A percentile compares a stretch with the other conserved stretches of the same genome.
Conservation (phyloP, 495 filamentous ascomycete genomes). For the Pyronema domesticum region DNA sequence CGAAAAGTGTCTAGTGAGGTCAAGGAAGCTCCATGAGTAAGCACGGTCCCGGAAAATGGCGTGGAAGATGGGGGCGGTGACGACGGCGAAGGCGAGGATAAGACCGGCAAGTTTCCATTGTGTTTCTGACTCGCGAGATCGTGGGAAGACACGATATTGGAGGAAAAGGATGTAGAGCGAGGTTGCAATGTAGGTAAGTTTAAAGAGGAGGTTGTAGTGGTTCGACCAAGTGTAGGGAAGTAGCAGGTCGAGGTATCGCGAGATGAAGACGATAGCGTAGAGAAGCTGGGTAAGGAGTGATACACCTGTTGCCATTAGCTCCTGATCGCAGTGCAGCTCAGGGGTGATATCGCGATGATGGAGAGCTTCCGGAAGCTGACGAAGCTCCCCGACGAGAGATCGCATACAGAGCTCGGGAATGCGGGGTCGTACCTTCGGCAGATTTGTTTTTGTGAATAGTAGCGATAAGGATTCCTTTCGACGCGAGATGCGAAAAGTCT, state of each 20-base stretch:
- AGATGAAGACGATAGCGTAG: slow-evolving; percentile 70
- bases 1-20: slow-evolving; percentile 41
- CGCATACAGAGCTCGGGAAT: background rate
- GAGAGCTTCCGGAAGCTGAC: background rate
- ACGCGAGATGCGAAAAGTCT: slow-evolving; percentile 65
- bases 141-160: slow-evolving; percentile 72
- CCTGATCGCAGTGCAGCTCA: slow-evolving; percentile 2
- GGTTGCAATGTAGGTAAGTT: slow-evolving; percentile 70
- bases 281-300: slow-evolving; percentile 88
- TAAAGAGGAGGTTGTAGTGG: slow-evolving; percentile 54
- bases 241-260: slow-evolving; percentile 77
- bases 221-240: slow-evolving; percentile 20
- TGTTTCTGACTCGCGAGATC: slow-evolving; percentile 73
- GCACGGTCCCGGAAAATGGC: slow-evolving; percentile 13
- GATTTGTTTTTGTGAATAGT: slow-evolving; percentile 76
- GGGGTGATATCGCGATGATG: background rate
- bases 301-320: slow-evolving; percentile 38
- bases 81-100: slow-evolving; percentile 42
- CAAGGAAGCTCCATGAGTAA: slow-evolving; percentile 35
- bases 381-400: background rate
- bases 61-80: slow-evolving; percentile 44
- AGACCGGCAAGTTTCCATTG: slow-evolving; percentile 71
- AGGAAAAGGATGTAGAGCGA: slow-evolving; percentile 75
- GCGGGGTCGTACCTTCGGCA: slow-evolving; percentile 51
- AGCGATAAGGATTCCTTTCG: slow-evolving; percentile 78